Evolutionary conservation across 768 basidiomycete species (phyloP).

Genomic region (Pleurotus tuoliensis): DNA sequence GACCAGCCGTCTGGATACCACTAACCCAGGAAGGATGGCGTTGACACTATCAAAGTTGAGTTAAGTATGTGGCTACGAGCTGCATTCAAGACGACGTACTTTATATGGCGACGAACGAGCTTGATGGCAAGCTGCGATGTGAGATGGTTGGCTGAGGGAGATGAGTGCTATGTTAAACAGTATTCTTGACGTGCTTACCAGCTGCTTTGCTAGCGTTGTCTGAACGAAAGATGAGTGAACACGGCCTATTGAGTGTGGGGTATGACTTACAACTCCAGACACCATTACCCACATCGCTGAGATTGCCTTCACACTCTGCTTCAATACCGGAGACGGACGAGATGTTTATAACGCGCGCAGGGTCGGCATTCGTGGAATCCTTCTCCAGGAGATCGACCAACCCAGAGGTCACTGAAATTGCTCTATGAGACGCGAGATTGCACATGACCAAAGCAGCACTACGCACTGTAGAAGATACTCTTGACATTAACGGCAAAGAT

Average conservation of each 20-base stretch:
- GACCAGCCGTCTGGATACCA: background rate
- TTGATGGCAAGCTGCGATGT: slow-evolving; percentile 69
- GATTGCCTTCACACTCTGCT: slow-evolving; percentile 42
- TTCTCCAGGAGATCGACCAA: slow-evolving; percentile 64
- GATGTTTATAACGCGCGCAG: slow-evolving; percentile 78
- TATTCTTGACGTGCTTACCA: slow-evolving; percentile 27
- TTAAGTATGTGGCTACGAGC: slow-evolving; percentile 6
- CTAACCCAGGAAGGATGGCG: slow-evolving; percentile 77
- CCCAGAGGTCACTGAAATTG: slow-evolving; percentile 48
- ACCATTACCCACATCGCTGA: slow-evolving; percentile 57
- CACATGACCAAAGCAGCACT: background rate
- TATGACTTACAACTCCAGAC: slow-evolving; percentile 72
- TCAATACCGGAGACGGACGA: slow-evolving; percentile 65
- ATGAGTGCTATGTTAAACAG: background rate
- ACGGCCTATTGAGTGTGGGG: background rate
- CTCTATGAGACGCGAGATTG: background rate
- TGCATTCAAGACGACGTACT: slow-evolving; percentile 40
- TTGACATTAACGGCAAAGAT: slow-evolving; percentile 84
- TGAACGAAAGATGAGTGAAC: slow-evolving; percentile 21
- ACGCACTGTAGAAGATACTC: slow-evolving; percentile 75
- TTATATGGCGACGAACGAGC: slow-evolving; percentile 55
- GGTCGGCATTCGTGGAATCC: slow-evolving; percentile 57
- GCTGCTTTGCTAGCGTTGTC: slow-evolving; percentile 86
- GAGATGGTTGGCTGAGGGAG: slow-evolving; percentile 62
- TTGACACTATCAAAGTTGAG: slow-evolving; percentile 54